Conservation (phyloP, 192 early-diverging fungal genomes). For the Coemansia sp. region DNA sequence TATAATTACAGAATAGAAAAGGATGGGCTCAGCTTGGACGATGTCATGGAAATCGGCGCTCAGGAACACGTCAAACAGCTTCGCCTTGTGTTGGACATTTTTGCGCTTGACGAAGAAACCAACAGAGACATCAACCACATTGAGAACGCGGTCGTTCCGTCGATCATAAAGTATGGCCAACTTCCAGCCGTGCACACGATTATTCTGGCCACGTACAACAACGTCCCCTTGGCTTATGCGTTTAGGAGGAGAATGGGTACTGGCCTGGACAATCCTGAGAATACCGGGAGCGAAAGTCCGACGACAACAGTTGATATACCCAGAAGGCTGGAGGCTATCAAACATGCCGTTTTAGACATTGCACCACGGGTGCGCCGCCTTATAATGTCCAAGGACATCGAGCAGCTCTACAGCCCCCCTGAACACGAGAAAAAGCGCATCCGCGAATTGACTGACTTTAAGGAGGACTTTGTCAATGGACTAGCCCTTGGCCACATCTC, state of each 20-base stretch:
- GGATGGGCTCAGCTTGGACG: background rate
- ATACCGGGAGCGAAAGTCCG: background rate
- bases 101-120: background rate
- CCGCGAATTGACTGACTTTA: background rate
- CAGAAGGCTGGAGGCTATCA: background rate
- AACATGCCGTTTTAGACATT: background rate
- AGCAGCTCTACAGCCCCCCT: background rate
- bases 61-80: conserved; percentile 19
- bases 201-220: background rate
- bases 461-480: background rate
- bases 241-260: background rate
- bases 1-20: too few relatives aligned
- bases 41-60: conserved; percentile 5
- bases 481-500: conserved; percentile 14
- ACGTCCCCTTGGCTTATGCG: background rate
- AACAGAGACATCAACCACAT: background rate
- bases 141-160: background rate
- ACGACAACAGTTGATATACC: background rate
- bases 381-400: background rate
- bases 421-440: conserved; percentile 6
- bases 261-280: background rate
- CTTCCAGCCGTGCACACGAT: conserved; percentile 10
- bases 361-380: background rate
- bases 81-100: conserved; percentile 9
- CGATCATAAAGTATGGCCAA: background rate